Base-by-base conservation (phyloP, 2,329 filamentous ascomycete species). In the Ceratocystiopsis sp. region DNA sequence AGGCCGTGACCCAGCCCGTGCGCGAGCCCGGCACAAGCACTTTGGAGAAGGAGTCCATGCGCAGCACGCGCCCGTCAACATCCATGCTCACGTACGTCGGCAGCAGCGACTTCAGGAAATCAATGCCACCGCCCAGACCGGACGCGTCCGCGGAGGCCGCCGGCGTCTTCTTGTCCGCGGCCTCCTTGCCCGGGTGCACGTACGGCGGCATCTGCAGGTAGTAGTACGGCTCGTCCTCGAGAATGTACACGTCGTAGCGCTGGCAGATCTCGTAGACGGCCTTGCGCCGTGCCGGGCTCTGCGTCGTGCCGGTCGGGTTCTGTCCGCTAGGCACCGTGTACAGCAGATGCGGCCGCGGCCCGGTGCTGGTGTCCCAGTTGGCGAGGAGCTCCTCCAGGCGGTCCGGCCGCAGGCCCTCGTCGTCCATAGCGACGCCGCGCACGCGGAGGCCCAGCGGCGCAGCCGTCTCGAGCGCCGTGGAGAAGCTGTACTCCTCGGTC, bases 151-250 rank as follows among this genome's bases (percentile, higher is more conserved):
- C 36, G 19, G 14, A 3, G 43, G 84, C 73, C 13, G 63, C 73
- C 34, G 66, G 60, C 8, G 80, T 78, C 0, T 73, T 66, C 8
- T 74, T 70, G 4, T 66, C 61, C 2, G 66, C 60, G 60, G 49
- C n/a, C 35, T 15, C n/a, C 35, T 68, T 59, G 34, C 65, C 61
- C 60, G 49, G 5, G 14, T 73, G 69, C 2, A 69, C 69, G 61
- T 86, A 89, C 0, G 80, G 75, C 52, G 83, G 75, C 80, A 86
- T 84, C 61, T 94, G 87, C 34, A 94, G 68, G 64, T 89, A 94
- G 62, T 93, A 94, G 64, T 94, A 94, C 2, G 87, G 87, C 58
- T 94, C 87, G 57, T 94, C 87, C 63, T 95, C 87, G 51, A 94
- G 65, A 55, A 95, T 87, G 63, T 75, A 81, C 36, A 94, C 55